Conservation (phyloP, 164 flowering plant species). For the Euptelea pleiosperma region DNA sequence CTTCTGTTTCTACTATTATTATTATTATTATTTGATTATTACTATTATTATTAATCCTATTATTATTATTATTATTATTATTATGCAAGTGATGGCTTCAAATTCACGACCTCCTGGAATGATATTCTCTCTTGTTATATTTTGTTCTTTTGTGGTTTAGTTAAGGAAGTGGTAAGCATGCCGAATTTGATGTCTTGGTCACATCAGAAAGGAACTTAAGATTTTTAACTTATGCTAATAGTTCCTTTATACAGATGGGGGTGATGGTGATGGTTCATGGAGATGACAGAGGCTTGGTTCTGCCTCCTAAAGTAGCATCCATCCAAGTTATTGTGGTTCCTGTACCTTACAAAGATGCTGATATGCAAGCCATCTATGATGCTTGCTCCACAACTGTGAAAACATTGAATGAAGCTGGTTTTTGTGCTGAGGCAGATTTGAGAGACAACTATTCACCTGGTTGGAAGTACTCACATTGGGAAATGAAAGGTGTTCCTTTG, state of each 20-base stretch:
- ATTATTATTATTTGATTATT: no score
- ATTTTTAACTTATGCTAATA: conserved; percentile 1
- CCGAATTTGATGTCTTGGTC: neutral
- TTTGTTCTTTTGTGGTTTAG: no score
- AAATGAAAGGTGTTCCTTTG: conserved; percentile 94
- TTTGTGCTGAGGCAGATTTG: conserved; percentile 68
- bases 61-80: no score
- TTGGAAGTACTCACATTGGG: conserved; percentile 98
- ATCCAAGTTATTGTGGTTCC: conserved; percentile 82
- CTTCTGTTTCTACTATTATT: no score
- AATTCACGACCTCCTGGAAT: no score
- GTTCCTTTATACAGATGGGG: conserved; percentile 56
- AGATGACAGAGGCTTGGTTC: conserved; percentile 91
- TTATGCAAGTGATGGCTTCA: no score
- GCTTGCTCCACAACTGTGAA: conserved; percentile 70
- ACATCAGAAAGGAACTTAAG: neutral
- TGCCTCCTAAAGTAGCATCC: conserved; percentile 91
- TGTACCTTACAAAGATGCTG: conserved; percentile 86
- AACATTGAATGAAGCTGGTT: conserved; percentile 58
- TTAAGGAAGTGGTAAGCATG: neutral
- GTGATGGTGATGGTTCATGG: conserved; percentile 99
- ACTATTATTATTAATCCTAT: no score
- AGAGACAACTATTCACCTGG: conserved; percentile 95
- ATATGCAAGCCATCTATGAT: conserved; percentile 69
- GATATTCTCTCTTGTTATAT: no score